Conservation (phyloP, 306 rosid species). For the Vicia sativa region DNA sequence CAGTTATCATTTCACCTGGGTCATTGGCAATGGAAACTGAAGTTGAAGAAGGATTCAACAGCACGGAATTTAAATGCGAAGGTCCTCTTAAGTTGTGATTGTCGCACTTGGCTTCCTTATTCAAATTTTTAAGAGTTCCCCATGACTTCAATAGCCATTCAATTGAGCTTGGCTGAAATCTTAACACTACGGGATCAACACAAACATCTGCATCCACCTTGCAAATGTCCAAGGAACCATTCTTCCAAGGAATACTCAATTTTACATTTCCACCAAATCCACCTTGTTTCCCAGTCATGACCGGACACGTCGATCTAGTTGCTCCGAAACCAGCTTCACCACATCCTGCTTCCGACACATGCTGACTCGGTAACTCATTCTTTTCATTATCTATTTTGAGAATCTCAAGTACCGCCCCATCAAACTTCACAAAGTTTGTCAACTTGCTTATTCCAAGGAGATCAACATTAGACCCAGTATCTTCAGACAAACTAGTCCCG, state of each 20-base stretch:
- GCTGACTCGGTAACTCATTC: constrained; percentile 32
- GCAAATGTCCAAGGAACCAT: constrained; percentile 84
- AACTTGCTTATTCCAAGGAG: constrained; percentile 81
- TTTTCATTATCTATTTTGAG: constrained; percentile 62
- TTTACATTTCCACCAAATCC: constrained; percentile 90
- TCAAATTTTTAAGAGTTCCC: constrained; percentile 61
- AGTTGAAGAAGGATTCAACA: constrained; percentile 43
- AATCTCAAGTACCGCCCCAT: constrained; percentile 74
- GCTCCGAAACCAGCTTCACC: constrained; percentile 50
- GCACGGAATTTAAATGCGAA: constrained; percentile 42
- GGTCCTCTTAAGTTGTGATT: constrained; percentile 48
- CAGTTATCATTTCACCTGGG: constrained; percentile 41
- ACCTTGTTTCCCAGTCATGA: constrained; percentile 70
- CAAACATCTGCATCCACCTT: constrained; percentile 82
- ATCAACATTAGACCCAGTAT: constrained; percentile 53
- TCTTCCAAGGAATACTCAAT: constrained; percentile 89
- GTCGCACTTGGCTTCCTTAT: constrained; percentile 45
- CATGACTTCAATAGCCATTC: constrained; percentile 64
- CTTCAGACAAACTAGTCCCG: constrained; percentile 83
- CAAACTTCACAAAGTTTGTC: constrained; percentile 81
- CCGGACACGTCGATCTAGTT: constrained; percentile 52
- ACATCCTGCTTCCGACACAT: constrained; percentile 40
- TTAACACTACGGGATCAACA: constrained; percentile 73
- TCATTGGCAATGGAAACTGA: constrained; percentile 44
- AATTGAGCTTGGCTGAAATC: constrained; percentile 78